phyloP scores from a whole-genome alignment of 2,329 filamentous ascomycete genomes.

The Diaporthe sp. region DNA sequence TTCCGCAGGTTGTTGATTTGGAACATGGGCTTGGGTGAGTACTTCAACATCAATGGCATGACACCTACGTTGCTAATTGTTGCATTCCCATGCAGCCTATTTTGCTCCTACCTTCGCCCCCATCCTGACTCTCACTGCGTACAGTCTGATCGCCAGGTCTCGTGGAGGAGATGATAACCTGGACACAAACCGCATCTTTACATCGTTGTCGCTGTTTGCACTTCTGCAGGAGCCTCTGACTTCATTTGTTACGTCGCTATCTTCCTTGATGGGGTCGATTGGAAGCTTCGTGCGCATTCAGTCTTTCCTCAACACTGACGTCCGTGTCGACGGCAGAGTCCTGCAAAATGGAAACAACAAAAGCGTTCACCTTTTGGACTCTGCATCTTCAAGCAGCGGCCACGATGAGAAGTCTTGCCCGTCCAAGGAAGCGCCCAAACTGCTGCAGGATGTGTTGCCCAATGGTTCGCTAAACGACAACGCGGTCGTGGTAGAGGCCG shows the following conservation, averaged over 20 bases:
- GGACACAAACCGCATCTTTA: slow-evolving; percentile 14
- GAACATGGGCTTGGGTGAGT: slow-evolving; percentile 20
- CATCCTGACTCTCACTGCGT: slow-evolving; percentile 14
- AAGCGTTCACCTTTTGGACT: not conserved
- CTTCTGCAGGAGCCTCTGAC: slow-evolving; percentile 23
- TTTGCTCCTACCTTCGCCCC: slow-evolving; percentile 17
- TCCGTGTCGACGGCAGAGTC: not conserved
- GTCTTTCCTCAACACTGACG: not conserved
- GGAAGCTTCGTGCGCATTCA: slow-evolving; percentile 22
- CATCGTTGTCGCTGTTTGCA: not conserved
- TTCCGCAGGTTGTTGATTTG: slow-evolving; percentile 55
- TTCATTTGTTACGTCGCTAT: slow-evolving; percentile 7
- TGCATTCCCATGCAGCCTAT: not conserved
- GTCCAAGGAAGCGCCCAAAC: not conserved
- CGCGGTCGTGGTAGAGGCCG: not conserved
- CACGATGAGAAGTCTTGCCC: slow-evolving; percentile 7
- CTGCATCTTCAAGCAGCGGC: slow-evolving; percentile 1
- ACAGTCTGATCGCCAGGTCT: slow-evolving; percentile 15
- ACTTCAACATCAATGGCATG: too few species aligned
- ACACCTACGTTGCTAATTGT: not conserved
- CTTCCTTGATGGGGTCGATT: slow-evolving; percentile 4
- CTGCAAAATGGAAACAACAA: not conserved
- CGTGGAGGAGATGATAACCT: not conserved
- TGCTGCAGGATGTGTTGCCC: not conserved
- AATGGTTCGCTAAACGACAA: not conserved